These are phyloP conservation scores for Lactarius indigo DNA, from an alignment of 768 basidiomycete species.

Conservation along the genomic window DNA sequence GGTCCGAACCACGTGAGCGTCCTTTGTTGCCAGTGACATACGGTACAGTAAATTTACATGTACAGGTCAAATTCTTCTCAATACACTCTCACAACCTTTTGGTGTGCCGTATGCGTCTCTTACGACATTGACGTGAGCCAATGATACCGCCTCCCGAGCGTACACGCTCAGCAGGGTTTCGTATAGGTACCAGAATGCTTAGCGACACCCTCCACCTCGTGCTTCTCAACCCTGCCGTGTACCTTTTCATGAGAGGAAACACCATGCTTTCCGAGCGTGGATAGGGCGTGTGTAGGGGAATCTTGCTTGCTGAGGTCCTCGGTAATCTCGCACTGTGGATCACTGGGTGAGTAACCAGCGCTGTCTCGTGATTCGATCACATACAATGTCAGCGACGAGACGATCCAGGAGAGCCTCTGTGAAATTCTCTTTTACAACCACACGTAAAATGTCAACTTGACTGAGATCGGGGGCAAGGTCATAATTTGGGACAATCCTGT, in stretches of 20 bases:
- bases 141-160: neutral
- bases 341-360: conserved; percentile 1
- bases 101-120: neutral
- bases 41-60: neutral
- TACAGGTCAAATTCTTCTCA: neutral
- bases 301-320: conserved; percentile 48
- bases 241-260: conserved; percentile 37
- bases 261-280: conserved; percentile 35
- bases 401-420: conserved; percentile 47
- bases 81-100: neutral
- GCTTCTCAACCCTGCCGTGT: conserved; percentile 39
- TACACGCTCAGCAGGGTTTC: conserved; percentile 53
- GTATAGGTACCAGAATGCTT: conserved; percentile 60
- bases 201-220: conserved; percentile 45
- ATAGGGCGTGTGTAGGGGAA: conserved; percentile 52
- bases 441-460: conserved; percentile 55
- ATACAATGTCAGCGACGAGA: conserved; percentile 65
- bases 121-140: neutral
- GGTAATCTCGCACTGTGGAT: conserved; percentile 56
- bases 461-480: conserved; percentile 52
- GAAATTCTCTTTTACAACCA: conserved; percentile 56
- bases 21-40: neutral
- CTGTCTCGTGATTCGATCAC: conserved; percentile 27
- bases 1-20: neutral
- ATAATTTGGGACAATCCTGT: conserved; percentile 58